Conservation (phyloP, 108 stramenopile species). For the Nitzschia sp. region DNA sequence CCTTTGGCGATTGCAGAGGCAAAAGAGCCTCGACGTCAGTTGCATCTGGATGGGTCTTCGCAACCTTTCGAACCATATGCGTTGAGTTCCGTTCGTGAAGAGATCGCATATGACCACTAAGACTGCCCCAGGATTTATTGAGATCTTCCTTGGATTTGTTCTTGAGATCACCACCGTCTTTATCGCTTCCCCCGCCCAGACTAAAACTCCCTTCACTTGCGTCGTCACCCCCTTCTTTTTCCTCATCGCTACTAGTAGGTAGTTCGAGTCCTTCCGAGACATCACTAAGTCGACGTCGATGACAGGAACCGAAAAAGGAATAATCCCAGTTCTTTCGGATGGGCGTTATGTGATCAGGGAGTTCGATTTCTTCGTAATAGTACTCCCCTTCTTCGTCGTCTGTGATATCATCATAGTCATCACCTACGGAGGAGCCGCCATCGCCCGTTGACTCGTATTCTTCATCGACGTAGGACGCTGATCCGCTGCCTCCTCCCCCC, state of each 20-base stretch:
- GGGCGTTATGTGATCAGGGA: background rate
- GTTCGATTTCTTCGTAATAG: constrained; percentile 1
- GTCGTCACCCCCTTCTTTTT: background rate
- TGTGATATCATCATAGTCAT: constrained; percentile 5
- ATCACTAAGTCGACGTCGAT: background rate
- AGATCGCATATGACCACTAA: constrained; percentile 1
- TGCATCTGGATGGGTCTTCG: too few relatives aligned
- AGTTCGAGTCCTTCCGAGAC: constrained; percentile 3
- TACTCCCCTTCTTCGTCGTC: background rate
- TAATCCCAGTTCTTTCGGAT: background rate
- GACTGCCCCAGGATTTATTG: constrained; percentile 3
- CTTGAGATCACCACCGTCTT: background rate
- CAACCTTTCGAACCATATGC: too few relatives aligned
- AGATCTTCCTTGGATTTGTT: background rate
- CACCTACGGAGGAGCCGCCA: background rate
- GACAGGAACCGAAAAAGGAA: background rate
- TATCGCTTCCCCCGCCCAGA: background rate
- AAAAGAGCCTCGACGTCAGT: background rate
- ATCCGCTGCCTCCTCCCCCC: background rate
- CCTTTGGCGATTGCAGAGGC: background rate
- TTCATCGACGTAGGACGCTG: background rate
- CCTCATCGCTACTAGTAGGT: too few relatives aligned
- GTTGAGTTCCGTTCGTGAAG: too few relatives aligned
- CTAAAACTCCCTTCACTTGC: background rate
- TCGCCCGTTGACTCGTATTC: background rate